A percentile compares a stretch with the other conserved stretches of the same genome.
Conservation (phyloP, 1,139 yeast species). For the Suhomyces atakaporum region DNA sequence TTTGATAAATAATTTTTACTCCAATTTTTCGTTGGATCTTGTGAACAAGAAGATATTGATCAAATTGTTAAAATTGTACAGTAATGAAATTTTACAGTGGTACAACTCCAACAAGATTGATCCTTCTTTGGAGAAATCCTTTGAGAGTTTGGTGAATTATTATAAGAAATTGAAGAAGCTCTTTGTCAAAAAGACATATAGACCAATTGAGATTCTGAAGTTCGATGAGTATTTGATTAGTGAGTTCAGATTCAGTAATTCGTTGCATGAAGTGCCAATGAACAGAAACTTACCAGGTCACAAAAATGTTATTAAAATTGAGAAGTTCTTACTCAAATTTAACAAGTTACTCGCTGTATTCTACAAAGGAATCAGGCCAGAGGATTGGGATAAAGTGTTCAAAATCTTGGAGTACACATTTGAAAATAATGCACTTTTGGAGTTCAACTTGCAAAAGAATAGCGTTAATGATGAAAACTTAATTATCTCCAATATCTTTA, state of each 20-base stretch:
- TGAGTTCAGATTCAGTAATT: constrained; percentile 44
- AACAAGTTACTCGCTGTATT: constrained; percentile 65
- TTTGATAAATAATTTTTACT: constrained; percentile 71
- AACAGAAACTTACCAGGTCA: constrained; percentile 51
- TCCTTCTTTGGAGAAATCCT: constrained; percentile 40
- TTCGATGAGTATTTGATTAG: constrained; percentile 41
- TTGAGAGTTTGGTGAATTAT: constrained; percentile 53
- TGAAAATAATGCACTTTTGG: constrained; percentile 56
- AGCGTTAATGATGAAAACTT: constrained; percentile 56
- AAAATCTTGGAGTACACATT: constrained; percentile 72
- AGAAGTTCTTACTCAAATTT: constrained; percentile 60
- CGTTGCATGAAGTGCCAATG: constrained; percentile 50
- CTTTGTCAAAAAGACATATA: constrained; percentile 76
- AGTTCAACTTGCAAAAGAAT: constrained; percentile 49
- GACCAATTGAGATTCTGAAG: constrained; percentile 57
- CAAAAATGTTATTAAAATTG: constrained; percentile 48
- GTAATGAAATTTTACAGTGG: constrained; percentile 76
- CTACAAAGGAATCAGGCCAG: constrained; percentile 59
- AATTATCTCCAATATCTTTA: constrained; percentile 67
- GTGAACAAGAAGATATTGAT: constrained; percentile 62
- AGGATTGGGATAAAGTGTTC: constrained; percentile 80
- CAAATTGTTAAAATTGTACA: constrained; percentile 66
- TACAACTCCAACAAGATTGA: constrained; percentile 52
- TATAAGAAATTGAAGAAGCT: constrained; percentile 71
- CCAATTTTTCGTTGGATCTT: constrained; percentile 73